Conservation (phyloP, 192 early-diverging fungal species). For the Phycomyces blakesleeanus region DNA sequence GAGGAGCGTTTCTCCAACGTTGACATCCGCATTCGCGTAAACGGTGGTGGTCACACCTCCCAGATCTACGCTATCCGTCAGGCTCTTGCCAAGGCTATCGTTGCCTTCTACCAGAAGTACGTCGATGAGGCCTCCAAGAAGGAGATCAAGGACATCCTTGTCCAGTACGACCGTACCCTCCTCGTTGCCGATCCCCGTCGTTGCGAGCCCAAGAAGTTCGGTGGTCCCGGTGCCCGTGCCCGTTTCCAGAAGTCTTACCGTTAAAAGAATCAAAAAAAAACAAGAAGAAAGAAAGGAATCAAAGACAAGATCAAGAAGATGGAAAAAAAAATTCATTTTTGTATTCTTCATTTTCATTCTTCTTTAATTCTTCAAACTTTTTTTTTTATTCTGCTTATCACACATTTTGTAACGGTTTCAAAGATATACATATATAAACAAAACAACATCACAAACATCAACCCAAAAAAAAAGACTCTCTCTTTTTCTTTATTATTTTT, state of each 20-base stretch:
- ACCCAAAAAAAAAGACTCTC: too few relatives aligned
- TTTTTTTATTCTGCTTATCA: too few relatives aligned
- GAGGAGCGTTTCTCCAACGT: slow-evolving; percentile 94
- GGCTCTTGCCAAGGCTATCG: slow-evolving; percentile 98
- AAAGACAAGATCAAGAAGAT: too few relatives aligned
- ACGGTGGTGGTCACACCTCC: slow-evolving; percentile 93
- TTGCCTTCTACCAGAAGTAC: slow-evolving; percentile 99
- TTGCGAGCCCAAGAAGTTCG: slow-evolving; percentile 99
- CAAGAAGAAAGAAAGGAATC: too few relatives aligned
- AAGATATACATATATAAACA: too few relatives aligned
- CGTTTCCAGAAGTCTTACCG: slow-evolving; percentile 90
- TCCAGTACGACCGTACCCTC: slow-evolving; percentile 92
- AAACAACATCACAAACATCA: too few relatives aligned
- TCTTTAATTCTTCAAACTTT: too few relatives aligned
- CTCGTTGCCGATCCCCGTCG: slow-evolving; percentile 98
- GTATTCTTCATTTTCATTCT: too few relatives aligned
- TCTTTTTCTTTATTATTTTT: too few relatives aligned
- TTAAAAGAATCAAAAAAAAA: slow-evolving; percentile 47
- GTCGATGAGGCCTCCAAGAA: slow-evolving; percentile 99
- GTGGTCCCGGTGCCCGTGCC: slow-evolving; percentile 97
- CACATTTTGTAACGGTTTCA: too few relatives aligned
- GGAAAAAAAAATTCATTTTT: too few relatives aligned
- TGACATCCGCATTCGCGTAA: slow-evolving; percentile 95
- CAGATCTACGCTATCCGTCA: slow-evolving; percentile 99
- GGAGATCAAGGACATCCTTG: slow-evolving; percentile 94